Conservation (phyloP, 257 asterid genomes). For the Asclepias syriaca region DNA sequence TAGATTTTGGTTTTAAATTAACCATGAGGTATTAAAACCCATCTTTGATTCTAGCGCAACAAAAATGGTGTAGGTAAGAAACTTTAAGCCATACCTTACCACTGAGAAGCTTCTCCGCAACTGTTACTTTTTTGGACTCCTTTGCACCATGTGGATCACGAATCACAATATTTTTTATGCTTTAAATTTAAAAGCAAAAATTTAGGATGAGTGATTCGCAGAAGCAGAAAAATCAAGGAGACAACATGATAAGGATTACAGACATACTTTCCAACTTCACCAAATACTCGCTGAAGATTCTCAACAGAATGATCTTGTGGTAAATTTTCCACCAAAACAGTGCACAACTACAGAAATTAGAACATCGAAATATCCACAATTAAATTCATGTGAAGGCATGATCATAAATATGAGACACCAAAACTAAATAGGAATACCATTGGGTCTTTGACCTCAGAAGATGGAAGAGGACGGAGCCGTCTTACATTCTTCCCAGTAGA, state of each 20-base stretch:
- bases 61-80: neutral
- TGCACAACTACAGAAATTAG: conserved; percentile 56
- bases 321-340: conserved; percentile 91
- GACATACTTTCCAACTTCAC: conserved; percentile 85
- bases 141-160: conserved; percentile 71
- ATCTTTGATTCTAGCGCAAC: neutral
- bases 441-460: conserved; percentile 66
- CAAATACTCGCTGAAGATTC: conserved; percentile 71
- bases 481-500: conserved; percentile 75
- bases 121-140: conserved; percentile 57
- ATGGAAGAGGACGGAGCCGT: conserved; percentile 69
- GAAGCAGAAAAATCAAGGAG: neutral
- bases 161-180: conserved; percentile 57
- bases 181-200: conserved; percentile 28
- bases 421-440: conserved; percentile 42
- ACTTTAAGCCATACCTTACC: conserved; percentile 55
- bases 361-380: neutral
- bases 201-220: conserved; percentile 4
- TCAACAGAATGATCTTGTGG: conserved; percentile 93
- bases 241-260: conserved; percentile 9
- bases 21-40: neutral
- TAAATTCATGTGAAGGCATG: neutral
- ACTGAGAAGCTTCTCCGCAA: conserved; percentile 83
- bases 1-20: neutral
- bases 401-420: neutral